Percentiles rank a stretch among this genome's conserved stretches.
phyloP scores from a whole-genome alignment of 805 yeast species.

The Debaryomyces castellii region DNA sequence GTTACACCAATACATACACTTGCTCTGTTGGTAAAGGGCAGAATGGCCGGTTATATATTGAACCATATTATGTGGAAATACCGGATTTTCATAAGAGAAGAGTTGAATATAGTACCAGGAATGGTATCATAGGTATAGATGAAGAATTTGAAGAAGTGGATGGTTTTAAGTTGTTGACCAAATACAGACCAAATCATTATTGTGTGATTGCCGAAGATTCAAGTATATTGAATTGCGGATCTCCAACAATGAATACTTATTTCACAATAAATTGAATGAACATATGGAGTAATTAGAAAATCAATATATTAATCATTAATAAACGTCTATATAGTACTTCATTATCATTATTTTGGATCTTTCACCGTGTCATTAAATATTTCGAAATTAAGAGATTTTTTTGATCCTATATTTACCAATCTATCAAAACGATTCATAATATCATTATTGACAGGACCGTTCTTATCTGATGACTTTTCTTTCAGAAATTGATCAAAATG shows the following conservation, averaged over 20 bases:
- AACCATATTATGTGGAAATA: conserved; percentile 11
- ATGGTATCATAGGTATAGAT: conserved; percentile 7
- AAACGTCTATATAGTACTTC: not conserved
- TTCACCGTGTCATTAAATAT: conserved; percentile 5
- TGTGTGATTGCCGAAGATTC: conserved; percentile 8
- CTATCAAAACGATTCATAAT: not conserved
- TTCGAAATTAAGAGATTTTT: conserved; percentile 9
- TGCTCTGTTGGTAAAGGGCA: conserved; percentile 15
- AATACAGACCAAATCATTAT: conserved; percentile 10
- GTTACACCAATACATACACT: conserved; percentile 7
- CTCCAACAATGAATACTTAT: not conserved
- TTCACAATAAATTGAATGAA: not conserved
- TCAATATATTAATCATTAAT: conserved; percentile 1
- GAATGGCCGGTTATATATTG: conserved; percentile 15
- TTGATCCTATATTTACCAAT: conserved; percentile 1
- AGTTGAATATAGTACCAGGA: conserved; percentile 4
- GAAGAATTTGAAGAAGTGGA: conserved; percentile 4
- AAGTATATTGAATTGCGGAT: conserved; percentile 6
- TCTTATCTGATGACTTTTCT: not conserved
- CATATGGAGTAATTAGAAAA: not conserved
- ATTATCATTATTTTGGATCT: not conserved
- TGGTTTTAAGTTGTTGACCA: conserved; percentile 7
- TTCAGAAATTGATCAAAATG: conserved; percentile 17
- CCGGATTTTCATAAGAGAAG: conserved; percentile 7
- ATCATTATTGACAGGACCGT: not conserved